Evolutionary conservation across 805 yeast genomes (phyloP).

Genomic region (Starmera pachycereana): DNA sequence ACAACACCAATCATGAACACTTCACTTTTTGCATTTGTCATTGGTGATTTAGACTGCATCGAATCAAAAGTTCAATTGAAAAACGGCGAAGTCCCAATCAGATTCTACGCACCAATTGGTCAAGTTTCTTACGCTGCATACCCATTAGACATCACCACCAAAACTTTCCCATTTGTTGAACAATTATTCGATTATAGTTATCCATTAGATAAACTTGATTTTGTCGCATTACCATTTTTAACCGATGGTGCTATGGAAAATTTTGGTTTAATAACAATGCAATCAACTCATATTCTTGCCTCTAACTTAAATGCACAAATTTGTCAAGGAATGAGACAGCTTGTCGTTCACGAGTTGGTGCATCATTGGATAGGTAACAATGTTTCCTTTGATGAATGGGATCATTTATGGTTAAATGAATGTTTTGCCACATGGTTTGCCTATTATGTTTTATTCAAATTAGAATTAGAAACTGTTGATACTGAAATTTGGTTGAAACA

Average conservation of each 20-base stretch:
- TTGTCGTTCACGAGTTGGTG: slow-evolving; percentile 61
- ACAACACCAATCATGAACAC: slow-evolving; percentile 50
- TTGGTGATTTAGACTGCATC: slow-evolving; percentile 56
- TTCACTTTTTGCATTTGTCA: slow-evolving; percentile 55
- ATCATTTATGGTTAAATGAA: slow-evolving; percentile 65
- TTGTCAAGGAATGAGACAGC: slow-evolving; percentile 34
- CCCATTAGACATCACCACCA: slow-evolving; percentile 38
- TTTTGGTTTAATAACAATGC: slow-evolving; percentile 57
- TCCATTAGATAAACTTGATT: slow-evolving; percentile 57
- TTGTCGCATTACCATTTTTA: slow-evolving; percentile 59
- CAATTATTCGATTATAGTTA: slow-evolving; percentile 31
- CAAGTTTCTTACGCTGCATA: slow-evolving; percentile 35
- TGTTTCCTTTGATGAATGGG: slow-evolving; percentile 60
- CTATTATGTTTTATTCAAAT: slow-evolving; percentile 28
- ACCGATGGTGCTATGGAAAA: slow-evolving; percentile 79
- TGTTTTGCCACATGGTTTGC: slow-evolving; percentile 72
- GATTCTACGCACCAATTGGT: slow-evolving; percentile 47
- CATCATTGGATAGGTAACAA: slow-evolving; percentile 77
- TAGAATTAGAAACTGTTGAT: slow-evolving; percentile 17
- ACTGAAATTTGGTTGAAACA: slow-evolving; percentile 24
- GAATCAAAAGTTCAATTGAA: slow-evolving; percentile 24
- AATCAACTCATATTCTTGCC: slow-evolving; percentile 37
- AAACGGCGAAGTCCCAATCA: slow-evolving; percentile 30
- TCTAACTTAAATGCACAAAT: slow-evolving; percentile 19
- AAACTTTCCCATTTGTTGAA: slow-evolving; percentile 39